Conservation (phyloP, 768 basidiomycete genomes). For the Rhodotorula toruloides region DNA sequence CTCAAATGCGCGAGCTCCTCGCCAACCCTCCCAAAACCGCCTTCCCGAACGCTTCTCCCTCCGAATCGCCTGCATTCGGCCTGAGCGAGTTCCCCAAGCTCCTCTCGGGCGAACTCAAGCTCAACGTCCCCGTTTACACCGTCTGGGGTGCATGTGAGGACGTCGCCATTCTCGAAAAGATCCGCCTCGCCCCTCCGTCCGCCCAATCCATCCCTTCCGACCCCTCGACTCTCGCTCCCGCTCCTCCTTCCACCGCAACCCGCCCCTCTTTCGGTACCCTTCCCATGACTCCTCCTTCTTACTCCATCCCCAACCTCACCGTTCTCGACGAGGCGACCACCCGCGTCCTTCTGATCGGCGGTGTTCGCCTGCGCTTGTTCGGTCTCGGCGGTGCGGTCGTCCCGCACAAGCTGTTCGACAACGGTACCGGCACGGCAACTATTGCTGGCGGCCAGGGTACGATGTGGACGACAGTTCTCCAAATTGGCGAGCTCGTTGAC, state of each 20-base stretch:
- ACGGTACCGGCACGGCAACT: constrained; percentile 88
- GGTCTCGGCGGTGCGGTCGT: constrained; percentile 94
- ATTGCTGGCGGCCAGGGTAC: constrained; percentile 97
- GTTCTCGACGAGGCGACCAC: constrained; percentile 95
- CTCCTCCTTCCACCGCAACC: neutral
- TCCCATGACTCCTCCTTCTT: constrained; percentile 43
- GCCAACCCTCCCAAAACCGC: constrained; percentile 5
- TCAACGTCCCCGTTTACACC: constrained; percentile 88
- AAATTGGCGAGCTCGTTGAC: constrained; percentile 96
- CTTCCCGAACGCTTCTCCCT: constrained; percentile 54
- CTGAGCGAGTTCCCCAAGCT: constrained; percentile 92
- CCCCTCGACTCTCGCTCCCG: constrained; percentile 8
- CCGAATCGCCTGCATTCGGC: constrained; percentile 57
- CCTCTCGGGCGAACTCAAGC: constrained; percentile 80
- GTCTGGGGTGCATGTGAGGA: constrained; percentile 98
- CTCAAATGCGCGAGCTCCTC: constrained; percentile 54
- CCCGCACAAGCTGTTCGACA: constrained; percentile 89
- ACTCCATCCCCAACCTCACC: constrained; percentile 80
- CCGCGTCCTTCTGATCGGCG: constrained; percentile 81
- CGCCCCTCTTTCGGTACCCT: neutral
- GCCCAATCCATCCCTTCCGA: constrained; percentile 18
- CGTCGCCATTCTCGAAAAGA: constrained; percentile 83
- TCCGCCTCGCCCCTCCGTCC: constrained; percentile 53
- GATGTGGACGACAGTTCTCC: constrained; percentile 97
- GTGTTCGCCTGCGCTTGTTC: constrained; percentile 86